Conservation (phyloP, 768 basidiomycete species). For the Russula sp. region DNA sequence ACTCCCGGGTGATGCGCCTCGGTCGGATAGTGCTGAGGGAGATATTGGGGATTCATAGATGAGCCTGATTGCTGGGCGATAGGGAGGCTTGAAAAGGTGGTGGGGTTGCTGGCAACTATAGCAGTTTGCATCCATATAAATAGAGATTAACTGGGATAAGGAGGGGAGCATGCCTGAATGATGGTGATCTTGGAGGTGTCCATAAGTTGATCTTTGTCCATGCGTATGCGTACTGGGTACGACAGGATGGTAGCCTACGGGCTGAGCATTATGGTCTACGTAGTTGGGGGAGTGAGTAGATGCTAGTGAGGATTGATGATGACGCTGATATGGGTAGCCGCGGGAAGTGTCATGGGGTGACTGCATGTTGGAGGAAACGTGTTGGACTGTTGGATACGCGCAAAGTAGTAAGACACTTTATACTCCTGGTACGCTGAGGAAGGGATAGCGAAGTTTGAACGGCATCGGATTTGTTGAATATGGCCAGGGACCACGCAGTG, state of each 20-base stretch:
- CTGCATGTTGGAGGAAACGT: conserved; percentile 14
- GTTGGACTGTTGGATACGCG: conserved; percentile 7
- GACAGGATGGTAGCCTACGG: background rate
- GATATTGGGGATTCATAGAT: conserved; percentile 7
- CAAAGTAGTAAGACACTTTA: conserved; percentile 10
- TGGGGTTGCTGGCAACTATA: background rate
- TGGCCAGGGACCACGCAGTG: conserved; percentile 10
- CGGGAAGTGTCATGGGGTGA: conserved; percentile 12
- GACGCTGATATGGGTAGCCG: conserved; percentile 13
- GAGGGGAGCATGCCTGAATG: conserved; percentile 1
- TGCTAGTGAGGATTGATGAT: conserved; percentile 3
- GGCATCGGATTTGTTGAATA: conserved; percentile 20
- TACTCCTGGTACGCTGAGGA: conserved; percentile 6
- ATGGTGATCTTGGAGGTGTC: conserved; percentile 5
- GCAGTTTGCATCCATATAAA: background rate
- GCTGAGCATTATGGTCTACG: conserved; percentile 1
- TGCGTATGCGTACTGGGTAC: conserved; percentile 1
- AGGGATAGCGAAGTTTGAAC: conserved; percentile 13
- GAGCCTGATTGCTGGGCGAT: conserved; percentile 16
- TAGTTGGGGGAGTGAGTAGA: conserved; percentile 8
- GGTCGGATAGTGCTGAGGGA: conserved; percentile 10
- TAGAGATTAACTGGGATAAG: background rate
- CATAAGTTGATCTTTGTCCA: conserved; percentile 9
- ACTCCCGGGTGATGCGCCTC: conserved; percentile 3
- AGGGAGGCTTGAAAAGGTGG: background rate